Evolutionary conservation across 306 rosid genomes (phyloP).

Genomic region (Calophaca sinica): DNA sequence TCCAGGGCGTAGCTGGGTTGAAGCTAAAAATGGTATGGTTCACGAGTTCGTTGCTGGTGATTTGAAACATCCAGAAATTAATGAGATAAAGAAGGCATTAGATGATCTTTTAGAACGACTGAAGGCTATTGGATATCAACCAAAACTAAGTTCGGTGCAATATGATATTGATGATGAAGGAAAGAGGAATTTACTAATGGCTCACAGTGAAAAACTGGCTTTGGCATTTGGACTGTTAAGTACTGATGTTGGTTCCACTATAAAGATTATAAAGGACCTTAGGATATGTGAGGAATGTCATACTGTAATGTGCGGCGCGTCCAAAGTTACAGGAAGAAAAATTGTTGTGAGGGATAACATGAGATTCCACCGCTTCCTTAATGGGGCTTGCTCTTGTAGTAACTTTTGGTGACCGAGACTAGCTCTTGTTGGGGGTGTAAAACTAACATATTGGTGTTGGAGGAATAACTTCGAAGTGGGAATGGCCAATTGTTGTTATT

Average conservation of each 20-base stretch:
- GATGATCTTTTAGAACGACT: constrained; percentile 68
- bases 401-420: constrained; percentile 71
- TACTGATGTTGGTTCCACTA: constrained; percentile 59
- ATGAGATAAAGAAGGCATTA: constrained; percentile 61
- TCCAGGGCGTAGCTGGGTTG: constrained; percentile 89
- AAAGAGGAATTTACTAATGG: constrained; percentile 61
- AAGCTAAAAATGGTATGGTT: constrained; percentile 63
- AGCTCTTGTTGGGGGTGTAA: constrained; percentile 10
- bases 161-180: constrained; percentile 64
- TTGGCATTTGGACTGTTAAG: constrained; percentile 68
- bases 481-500: constrained; percentile 8
- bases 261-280: constrained; percentile 84
- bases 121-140: constrained; percentile 63
- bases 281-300: constrained; percentile 92
- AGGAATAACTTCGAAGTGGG: constrained; percentile 22
- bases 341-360: constrained; percentile 76
- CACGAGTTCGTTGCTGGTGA: constrained; percentile 76
- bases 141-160: constrained; percentile 63
- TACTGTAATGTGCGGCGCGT: constrained; percentile 70
- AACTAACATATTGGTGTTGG: constrained; percentile 7
- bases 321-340: constrained; percentile 68
- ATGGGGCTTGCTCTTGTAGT: constrained; percentile 80
- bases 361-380: constrained; percentile 79
- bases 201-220: constrained; percentile 87
- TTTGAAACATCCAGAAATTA: constrained; percentile 62